phyloP scores from a whole-genome alignment of 345 rosid genomes.

The Eucalyptus albens region DNA sequence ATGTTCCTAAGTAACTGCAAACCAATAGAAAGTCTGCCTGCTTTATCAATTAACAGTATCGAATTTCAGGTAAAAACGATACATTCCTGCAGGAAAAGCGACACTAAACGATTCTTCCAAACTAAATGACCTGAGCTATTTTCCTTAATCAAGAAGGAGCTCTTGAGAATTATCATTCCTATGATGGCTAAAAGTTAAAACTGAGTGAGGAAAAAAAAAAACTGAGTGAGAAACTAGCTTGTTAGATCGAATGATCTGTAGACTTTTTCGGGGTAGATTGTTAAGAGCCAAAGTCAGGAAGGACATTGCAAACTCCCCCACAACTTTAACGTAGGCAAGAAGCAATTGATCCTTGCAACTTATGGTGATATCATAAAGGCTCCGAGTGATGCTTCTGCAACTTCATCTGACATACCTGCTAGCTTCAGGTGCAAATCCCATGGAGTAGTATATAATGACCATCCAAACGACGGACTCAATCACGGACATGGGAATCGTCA shows the following conservation, averaged over 20 bases:
- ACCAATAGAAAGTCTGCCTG: neutral
- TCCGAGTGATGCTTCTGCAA: neutral
- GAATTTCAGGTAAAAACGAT: neutral
- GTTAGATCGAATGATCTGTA: neutral
- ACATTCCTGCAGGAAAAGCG: neutral
- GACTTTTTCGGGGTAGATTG: neutral
- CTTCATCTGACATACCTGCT: conserved; percentile 25
- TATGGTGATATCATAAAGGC: neutral
- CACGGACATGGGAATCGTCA: conserved; percentile 50
- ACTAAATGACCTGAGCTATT: neutral
- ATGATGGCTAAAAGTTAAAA: neutral
- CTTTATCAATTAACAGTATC: neutral
- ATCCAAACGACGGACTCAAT: conserved; percentile 64
- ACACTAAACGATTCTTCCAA: neutral
- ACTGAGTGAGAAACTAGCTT: neutral
- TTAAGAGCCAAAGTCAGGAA: neutral
- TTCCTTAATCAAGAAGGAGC: neutral
- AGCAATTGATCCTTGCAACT: neutral
- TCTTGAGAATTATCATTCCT: neutral
- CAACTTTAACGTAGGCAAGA: neutral
- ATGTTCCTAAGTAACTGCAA: conserved; percentile 21
- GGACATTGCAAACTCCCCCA: neutral
- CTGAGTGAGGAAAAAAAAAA: neutral
- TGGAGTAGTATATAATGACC: conserved; percentile 37
- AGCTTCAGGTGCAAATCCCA: conserved; percentile 75